Base-by-base conservation (phyloP, 2,329 filamentous ascomycete species). In the Elsinoe batatas region DNA sequence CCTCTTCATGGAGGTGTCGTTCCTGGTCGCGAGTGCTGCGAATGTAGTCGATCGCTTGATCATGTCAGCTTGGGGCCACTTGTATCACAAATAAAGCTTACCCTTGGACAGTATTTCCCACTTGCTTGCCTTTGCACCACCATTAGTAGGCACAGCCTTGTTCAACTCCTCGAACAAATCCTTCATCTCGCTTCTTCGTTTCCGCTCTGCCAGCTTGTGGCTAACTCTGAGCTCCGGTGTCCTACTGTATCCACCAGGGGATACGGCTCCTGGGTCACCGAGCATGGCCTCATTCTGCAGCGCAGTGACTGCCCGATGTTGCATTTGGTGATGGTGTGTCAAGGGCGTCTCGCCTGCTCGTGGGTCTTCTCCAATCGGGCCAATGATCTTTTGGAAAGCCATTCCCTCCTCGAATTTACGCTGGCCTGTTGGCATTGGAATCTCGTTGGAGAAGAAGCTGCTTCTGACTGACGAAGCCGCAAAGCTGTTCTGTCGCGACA, bases 71-170 rank as follows among this genome's bases (percentile, higher is more conserved):
- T 26, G 57, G 40, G 42, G 1, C 17, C 49, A 17, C 42, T 36
- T 56, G 22, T 1, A 8, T 40, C 22, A 30, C 8, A 12, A 11
- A 7, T 1, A 18, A n/a, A 22, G 67, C 78, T 59, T 73, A 91
- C 88, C 86, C 76, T 91, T 91, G 2, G 86, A 90, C 13, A 94
- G 68, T 49, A 91, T 90, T 64, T 94, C 88, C 88, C 88, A 94
- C 64, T 94, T 94, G 62, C 87, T 91, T 0, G 88, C 88, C 68
- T 93, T 94, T 20, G 85, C 85, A 1, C 88, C 88, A 13, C 88
- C 81, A 63, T 88, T 87, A 62, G 89, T 85, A 1, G 87, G 87
- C 72, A 91, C 84, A 36, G 89, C 75, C 61, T 87, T 84, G 61
- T 88, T 81, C 7, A 93, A 73, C 62, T 88, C 84, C 61, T 93